Percentiles rank a stretch among this genome's conserved stretches.
These are phyloP conservation scores for Tricholoma bakamatsutake DNA, from an alignment of 768 basidiomycete species.

Conservation along the genomic window DNA sequence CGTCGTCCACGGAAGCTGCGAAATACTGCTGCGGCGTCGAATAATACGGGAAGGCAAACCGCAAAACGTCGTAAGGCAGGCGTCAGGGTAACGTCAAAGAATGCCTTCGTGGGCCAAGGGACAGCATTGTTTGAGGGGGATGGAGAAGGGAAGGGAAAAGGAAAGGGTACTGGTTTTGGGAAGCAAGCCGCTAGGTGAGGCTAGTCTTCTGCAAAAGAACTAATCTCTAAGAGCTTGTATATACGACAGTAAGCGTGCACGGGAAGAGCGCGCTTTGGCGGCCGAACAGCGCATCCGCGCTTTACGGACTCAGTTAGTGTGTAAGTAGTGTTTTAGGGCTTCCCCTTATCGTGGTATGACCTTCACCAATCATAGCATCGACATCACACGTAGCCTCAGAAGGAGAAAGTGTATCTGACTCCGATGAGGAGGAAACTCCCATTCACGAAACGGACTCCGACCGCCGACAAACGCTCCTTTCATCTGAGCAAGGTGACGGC, in stretches of 20 bases:
- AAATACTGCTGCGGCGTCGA: slow-evolving; percentile 40
- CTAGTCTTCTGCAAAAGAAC: slow-evolving; percentile 6
- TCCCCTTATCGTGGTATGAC: neutral
- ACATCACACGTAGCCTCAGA: neutral
- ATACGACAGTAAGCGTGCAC: slow-evolving; percentile 58
- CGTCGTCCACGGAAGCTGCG: slow-evolving; percentile 25
- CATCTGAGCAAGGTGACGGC: slow-evolving; percentile 38
- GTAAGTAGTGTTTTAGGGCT: slow-evolving; percentile 14
- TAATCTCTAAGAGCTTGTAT: neutral
- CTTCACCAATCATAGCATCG: neutral
- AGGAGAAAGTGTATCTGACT: slow-evolving; percentile 6
- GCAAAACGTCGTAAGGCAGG: slow-evolving; percentile 70
- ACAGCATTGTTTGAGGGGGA: slow-evolving; percentile 40
- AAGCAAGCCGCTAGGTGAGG: slow-evolving; percentile 62
- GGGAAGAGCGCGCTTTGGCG: slow-evolving; percentile 76
- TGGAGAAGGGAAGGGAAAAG: slow-evolving; percentile 25
- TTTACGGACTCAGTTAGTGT: slow-evolving; percentile 29
- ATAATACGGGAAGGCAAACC: slow-evolving; percentile 55
- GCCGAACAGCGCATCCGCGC: slow-evolving; percentile 55
- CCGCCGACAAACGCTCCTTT: slow-evolving; percentile 47
- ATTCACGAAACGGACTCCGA: slow-evolving; percentile 38
- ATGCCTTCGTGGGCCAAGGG: slow-evolving; percentile 56
- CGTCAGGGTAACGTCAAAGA: slow-evolving; percentile 54
- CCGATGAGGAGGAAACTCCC: slow-evolving; percentile 24
- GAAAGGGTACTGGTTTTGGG: slow-evolving; percentile 56